A percentile compares a stretch with the other conserved stretches of the same genome.
Evolutionary conservation across 1,139 yeast genomes (phyloP).

Genomic region (Pichia sp.): DNA sequence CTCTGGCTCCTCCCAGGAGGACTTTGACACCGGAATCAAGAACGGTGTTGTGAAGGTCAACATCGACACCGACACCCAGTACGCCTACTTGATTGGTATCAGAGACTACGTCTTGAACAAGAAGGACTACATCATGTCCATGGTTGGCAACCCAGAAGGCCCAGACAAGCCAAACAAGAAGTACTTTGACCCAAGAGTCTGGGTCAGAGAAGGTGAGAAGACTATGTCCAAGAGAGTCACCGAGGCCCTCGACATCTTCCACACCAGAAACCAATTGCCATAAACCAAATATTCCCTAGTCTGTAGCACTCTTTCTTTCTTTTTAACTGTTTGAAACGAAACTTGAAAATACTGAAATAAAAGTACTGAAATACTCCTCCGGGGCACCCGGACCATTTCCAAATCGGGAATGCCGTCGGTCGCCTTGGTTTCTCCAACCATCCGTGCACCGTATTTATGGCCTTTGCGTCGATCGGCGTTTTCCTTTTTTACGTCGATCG

Average conservation of each 20-base stretch:
- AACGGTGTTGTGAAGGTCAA: conserved; percentile 98
- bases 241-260: conserved; percentile 84
- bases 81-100: conserved; percentile 93
- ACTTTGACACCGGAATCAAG: conserved; percentile 85
- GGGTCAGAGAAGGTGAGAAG: conserved; percentile 99
- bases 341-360: background rate
- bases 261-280: conserved; percentile 43
- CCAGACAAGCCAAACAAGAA: conserved; percentile 98
- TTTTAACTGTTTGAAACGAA: background rate
- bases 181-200: conserved; percentile 99
- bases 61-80: conserved; percentile 98
- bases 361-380: background rate
- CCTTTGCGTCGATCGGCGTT: background rate
- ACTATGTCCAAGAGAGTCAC: conserved; percentile 86
- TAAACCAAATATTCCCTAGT: background rate
- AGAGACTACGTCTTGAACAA: conserved; percentile 94
- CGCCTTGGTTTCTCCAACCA: too few species aligned
- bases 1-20: conserved; percentile 92
- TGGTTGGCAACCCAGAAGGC: conserved; percentile 99
- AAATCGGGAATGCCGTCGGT: background rate
- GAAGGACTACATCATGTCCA: conserved; percentile 86
- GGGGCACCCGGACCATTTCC: background rate
- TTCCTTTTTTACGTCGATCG: background rate
- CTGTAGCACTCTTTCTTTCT: background rate
- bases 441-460: background rate